Evolutionary conservation across 208 protist species (phyloP).

Genomic region (Strigomonas oncopelti): DNA sequence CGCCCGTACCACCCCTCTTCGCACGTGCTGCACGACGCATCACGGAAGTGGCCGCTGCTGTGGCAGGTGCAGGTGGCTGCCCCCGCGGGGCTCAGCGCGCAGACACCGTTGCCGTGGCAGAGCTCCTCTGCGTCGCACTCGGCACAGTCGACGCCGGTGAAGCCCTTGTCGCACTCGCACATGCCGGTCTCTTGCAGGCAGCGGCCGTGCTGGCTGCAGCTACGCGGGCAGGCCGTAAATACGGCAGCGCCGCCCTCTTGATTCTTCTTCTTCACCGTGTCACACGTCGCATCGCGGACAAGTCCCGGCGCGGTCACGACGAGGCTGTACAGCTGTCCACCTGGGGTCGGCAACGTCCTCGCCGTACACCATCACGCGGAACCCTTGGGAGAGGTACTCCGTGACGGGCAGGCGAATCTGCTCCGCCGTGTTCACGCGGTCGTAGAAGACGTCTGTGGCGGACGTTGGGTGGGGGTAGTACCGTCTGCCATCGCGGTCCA

Average conservation of each 20-base stretch:
- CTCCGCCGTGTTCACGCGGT: constrained; percentile 56
- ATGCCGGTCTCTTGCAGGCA: constrained; percentile 38
- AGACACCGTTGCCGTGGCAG: constrained; percentile 68
- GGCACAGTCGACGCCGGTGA: constrained; percentile 63
- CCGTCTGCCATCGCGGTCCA: constrained; percentile 39
- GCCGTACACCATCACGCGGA: constrained; percentile 63
- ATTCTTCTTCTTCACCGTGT: not conserved
- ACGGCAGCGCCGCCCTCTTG: not conserved
- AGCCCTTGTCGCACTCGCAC: constrained; percentile 43
- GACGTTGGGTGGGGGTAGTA: constrained; percentile 36
- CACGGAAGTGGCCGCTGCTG: constrained; percentile 49
- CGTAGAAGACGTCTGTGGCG: constrained; percentile 10
- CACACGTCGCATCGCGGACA: constrained; percentile 17
- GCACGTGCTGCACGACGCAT: constrained; percentile 42
- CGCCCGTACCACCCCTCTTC: constrained; percentile 68
- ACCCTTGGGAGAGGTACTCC: constrained; percentile 11
- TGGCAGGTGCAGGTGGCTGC: constrained; percentile 51
- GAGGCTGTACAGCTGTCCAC: constrained; percentile 49
- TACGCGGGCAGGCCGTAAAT: constrained; percentile 26
- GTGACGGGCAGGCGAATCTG: constrained; percentile 40
- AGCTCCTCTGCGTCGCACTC: constrained; percentile 49
- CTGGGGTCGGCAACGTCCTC: constrained; percentile 25
- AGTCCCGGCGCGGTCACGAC: constrained; percentile 61
- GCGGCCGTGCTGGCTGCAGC: constrained; percentile 47
- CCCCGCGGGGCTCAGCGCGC: constrained; percentile 7